Evolutionary conservation across 2,329 filamentous ascomycete species (phyloP), one percentile per base, ranked within the genome.

Genomic region (Chaetomium globosum): DNA sequence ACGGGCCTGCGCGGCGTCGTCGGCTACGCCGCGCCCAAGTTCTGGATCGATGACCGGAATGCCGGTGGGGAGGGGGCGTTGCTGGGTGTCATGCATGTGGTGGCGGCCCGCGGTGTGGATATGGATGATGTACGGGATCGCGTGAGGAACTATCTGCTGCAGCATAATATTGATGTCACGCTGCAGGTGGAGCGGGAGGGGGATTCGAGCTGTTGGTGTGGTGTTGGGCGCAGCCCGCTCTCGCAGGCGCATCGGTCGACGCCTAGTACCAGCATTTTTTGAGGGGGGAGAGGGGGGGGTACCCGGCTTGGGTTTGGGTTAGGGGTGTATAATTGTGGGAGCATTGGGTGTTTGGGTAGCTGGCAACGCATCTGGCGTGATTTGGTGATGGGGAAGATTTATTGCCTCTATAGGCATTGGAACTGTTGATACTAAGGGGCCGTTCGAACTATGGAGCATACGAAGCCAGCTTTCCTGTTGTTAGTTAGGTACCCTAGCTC

Each of bases 101-200:
- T 92, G 66, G 92, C 92, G 0, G 86, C 88, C 0, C 85, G 86
- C 28, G 86, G 84, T 2, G 87, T 89, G 2, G 88, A 93, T 71
- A 75, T 93, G 63, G 92, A 96, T 71, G 93, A 97, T 68, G 92
- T 97, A 6, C 83, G 91, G 59, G 86, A 91, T 66, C 83, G 93
- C n/a, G 89, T 93, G 0, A 81, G 84, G 53, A 83, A 86, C 52
- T 95, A 93, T 70, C 80, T 97, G 26, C 79, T 83, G 8, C 85
- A 85, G 59, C 85, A 90, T 69, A 86, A 87, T 51, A 89, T 97
- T 78, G 89, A 97, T 72, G 86, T 93, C 13, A 87, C 96, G 30
- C 85, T 97, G 5, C 94, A 97, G 77, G 90, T 96, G 1, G 94
- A 97, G 77, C 82, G 89, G 55, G 92, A 97, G 73, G 91, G 90